Conservation (phyloP, 768 basidiomycete species). For the Trametes meyenii region DNA sequence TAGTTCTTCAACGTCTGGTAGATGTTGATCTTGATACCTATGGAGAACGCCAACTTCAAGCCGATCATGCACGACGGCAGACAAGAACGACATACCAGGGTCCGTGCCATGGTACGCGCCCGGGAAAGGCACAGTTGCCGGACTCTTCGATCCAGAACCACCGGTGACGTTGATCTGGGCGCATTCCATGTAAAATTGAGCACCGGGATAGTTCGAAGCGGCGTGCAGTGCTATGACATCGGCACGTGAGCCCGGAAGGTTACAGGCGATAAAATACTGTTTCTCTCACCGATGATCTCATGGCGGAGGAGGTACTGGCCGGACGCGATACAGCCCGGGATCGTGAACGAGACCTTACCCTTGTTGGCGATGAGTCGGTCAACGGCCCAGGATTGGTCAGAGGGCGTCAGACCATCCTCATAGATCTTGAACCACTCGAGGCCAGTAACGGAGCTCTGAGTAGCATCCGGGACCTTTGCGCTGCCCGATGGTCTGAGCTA, state of each 20-base stretch:
- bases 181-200: slow-evolving; percentile 32
- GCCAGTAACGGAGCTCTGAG: slow-evolving; percentile 49
- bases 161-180: slow-evolving; percentile 38
- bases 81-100: slow-evolving; percentile 20
- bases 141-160: slow-evolving; percentile 32
- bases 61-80: background rate
- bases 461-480: slow-evolving; percentile 48
- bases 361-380: slow-evolving; percentile 49
- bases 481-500: slow-evolving; percentile 29
- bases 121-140: slow-evolving; percentile 39
- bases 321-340: slow-evolving; percentile 48
- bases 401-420: slow-evolving; percentile 42
- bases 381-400: slow-evolving; percentile 46
- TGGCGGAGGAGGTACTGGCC: slow-evolving; percentile 55
- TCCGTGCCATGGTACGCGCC: slow-evolving; percentile 36
- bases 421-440: slow-evolving; percentile 57
- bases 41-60: slow-evolving; percentile 25
- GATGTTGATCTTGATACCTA: slow-evolving; percentile 38
- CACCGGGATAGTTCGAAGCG: slow-evolving; percentile 52
- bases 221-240: slow-evolving; percentile 45
- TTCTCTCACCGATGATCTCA: slow-evolving; percentile 51
- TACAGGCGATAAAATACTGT: background rate
- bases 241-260: background rate
- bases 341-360: slow-evolving; percentile 51
- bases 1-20: slow-evolving; percentile 33